These are phyloP conservation scores for Apiospora marii DNA, from an alignment of 2,329 filamentous ascomycete species.

Conservation along the genomic window DNA sequence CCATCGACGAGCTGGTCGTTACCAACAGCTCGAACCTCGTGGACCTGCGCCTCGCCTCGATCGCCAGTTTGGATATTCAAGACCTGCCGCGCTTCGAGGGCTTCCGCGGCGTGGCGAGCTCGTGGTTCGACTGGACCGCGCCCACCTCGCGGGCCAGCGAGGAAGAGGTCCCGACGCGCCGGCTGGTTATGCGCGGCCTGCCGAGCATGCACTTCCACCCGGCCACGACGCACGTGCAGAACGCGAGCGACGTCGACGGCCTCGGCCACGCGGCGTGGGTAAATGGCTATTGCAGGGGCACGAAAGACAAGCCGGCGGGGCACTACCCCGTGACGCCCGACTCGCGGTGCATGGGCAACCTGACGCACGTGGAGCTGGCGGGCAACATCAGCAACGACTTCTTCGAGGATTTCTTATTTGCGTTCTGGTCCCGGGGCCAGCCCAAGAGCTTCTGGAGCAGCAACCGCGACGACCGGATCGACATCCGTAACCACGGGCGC, in stretches of 20 bases:
- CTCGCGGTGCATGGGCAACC: slow-evolving; percentile 12
- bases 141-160: background rate
- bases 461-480: background rate
- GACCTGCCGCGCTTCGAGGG: background rate
- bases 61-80: background rate
- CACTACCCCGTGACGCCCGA: background rate
- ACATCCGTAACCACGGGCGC: slow-evolving; percentile 5
- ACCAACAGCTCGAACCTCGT: background rate
- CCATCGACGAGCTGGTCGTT: background rate
- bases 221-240: slow-evolving; percentile 1
- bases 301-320: background rate
- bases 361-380: background rate
- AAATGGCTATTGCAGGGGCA: background rate
- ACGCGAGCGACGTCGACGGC: background rate
- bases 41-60: background rate
- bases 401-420: slow-evolving; percentile 23
- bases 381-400: slow-evolving; percentile 23
- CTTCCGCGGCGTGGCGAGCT: background rate
- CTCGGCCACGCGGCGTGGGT: background rate
- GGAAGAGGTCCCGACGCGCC: background rate
- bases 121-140: slow-evolving; percentile 5
- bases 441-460: background rate
- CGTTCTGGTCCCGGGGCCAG: slow-evolving; percentile 3
- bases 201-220: background rate
- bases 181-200: background rate